Base-by-base conservation (phyloP, 345 rosid species). In the Melaleuca quinquenervia region DNA sequence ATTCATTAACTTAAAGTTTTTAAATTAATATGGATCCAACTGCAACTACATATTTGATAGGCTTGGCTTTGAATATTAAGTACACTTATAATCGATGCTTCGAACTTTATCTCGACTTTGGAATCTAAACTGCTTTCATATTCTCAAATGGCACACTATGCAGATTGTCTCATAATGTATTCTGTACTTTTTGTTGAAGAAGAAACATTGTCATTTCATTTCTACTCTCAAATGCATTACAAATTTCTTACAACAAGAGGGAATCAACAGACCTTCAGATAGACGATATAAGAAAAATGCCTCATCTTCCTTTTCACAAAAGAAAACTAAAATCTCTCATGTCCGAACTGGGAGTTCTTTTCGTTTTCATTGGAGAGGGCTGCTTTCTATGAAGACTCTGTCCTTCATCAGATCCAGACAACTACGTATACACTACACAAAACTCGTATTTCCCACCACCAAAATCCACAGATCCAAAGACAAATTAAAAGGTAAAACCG, bases 231-330 rank as follows among this genome's bases (percentile, higher is more conserved):
- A 32, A 64, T 64, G 76, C 45, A 32, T 64, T 15, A 16, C 22
- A 64, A 15, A 64, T 32, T 32, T 70, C 45, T 70, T 70, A 70
- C 78, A 8, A 70, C 12, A 36, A 32, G 78, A 70, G 48, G 12
- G 13, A 70, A 18, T 70, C 12, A 70, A 70, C 13, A 70, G 41
- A 32, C 24, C 8, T 32, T 70, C n/a, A 22, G 78, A 18, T 45
- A 8, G 48, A 70, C 32, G 78, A 70, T 16, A 32, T 32, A 64
- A 70, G 11, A 8, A 32, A 70, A 32, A 70, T 16, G 93, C 93
- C 94, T 88, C 96, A 88, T 94, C 94, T 90, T 91, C 96, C 93
- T 86, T 86, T 86, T 51, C 84, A 82, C 56, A 86, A 85, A 86
- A 89, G 78, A 32, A 36, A 70, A 70, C 78, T 18, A 32, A 64